phyloP scores from a whole-genome alignment of 768 basidiomycete species.

The Tulasnella sp. region DNA sequence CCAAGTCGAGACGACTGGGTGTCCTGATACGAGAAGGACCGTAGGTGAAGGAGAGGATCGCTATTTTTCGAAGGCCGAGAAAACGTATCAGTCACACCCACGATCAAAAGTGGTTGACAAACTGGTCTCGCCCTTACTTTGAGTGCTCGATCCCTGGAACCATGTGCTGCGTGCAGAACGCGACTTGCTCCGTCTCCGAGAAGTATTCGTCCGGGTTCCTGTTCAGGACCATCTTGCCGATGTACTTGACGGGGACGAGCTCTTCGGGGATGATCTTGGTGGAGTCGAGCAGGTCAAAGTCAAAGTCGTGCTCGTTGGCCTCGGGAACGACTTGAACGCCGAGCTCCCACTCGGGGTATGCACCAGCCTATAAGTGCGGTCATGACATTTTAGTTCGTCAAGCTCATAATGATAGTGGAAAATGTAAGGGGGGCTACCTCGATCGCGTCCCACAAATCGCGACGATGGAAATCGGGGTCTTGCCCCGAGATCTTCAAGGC shows the following conservation, averaged over 20 bases:
- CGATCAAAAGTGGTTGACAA: no score
- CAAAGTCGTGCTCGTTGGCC: no score
- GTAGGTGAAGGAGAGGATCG: constrained; percentile 75
- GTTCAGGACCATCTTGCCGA: constrained; percentile 56
- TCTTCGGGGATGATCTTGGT: constrained; percentile 87
- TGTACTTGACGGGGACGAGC: constrained; percentile 65
- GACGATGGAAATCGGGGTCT: constrained; percentile 88
- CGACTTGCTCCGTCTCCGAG: constrained; percentile 82
- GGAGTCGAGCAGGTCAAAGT: constrained; percentile 79
- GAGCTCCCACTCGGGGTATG: no score
- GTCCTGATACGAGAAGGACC: constrained; percentile 85
- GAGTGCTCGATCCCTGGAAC: constrained; percentile 50
- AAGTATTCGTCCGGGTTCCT: constrained; percentile 55
- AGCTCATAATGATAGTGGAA: no score
- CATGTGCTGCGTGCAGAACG: constrained; percentile 66
- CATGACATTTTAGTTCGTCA: no score
- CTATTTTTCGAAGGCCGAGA: not conserved
- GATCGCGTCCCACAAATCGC: constrained; percentile 83
- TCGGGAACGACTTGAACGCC: no score
- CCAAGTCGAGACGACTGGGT: constrained; percentile 79
- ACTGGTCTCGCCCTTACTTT: constrained; percentile 31
- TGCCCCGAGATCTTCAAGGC: constrained; percentile 76
- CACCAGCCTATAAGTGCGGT: no score
- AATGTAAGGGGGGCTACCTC: no score
- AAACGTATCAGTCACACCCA: no score